phyloP scores from a whole-genome alignment of 768 basidiomycete genomes.

The Suillus alpinus region DNA sequence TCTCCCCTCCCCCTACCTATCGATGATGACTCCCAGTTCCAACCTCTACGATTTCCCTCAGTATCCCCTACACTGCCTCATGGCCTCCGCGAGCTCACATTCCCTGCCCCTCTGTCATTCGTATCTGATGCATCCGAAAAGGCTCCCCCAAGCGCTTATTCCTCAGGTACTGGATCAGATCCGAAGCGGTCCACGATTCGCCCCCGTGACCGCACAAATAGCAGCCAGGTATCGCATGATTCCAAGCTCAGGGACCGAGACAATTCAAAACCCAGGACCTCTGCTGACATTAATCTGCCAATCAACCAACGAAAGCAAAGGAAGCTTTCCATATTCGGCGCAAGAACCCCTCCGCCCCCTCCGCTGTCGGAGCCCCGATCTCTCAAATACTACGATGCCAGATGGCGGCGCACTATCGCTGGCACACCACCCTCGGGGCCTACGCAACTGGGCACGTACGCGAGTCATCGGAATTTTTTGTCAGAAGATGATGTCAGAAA shows the following conservation, averaged over 20 bases:
- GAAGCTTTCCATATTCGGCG: constrained; percentile 39
- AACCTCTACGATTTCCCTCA: constrained; percentile 15
- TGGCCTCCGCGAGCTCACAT: constrained; percentile 56
- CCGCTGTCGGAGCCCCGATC: constrained; percentile 45
- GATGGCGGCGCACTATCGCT: constrained; percentile 44
- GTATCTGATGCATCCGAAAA: constrained; percentile 17
- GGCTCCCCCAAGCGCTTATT: constrained; percentile 9
- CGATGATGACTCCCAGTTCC: constrained; percentile 41
- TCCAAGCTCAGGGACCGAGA: constrained; percentile 7
- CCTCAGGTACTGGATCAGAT: constrained; percentile 5
- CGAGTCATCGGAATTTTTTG: constrained; percentile 26
- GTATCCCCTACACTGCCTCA: constrained; percentile 24
- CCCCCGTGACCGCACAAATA: constrained; percentile 7
- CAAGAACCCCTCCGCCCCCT: constrained; percentile 36
- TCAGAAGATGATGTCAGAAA: constrained; percentile 40
- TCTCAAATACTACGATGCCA: constrained; percentile 43
- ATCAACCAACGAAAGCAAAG: constrained; percentile 16
- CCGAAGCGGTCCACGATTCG: constrained; percentile 3
- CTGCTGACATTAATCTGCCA: constrained; percentile 3
- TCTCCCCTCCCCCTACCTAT: constrained; percentile 44
- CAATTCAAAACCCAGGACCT: not conserved
- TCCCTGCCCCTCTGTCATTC: constrained; percentile 72
- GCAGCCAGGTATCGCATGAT: constrained; percentile 24
- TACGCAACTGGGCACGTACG: constrained; percentile 15
- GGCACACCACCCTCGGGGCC: not conserved